Evolutionary conservation across 768 basidiomycete species (phyloP).

Genomic region (Leucosporidium yakuticum): DNA sequence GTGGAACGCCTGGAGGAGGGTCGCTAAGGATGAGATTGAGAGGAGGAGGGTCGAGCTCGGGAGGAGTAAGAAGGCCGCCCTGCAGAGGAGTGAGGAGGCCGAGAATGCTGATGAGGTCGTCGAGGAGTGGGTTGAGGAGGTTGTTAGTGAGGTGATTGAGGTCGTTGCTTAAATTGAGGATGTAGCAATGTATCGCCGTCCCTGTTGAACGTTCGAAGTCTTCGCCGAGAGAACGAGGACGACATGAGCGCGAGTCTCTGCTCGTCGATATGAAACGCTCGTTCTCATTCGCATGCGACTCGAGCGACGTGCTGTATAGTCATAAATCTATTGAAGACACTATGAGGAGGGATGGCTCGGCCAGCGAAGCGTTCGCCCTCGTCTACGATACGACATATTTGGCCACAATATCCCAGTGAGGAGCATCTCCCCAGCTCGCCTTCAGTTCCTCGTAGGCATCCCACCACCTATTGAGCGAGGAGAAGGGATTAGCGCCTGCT

Average conservation of each 20-base stretch:
- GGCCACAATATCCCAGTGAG: constrained; percentile 9
- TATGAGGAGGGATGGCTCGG: too few species aligned
- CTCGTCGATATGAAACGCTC: too few species aligned
- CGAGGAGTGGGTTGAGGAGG: constrained; percentile 57
- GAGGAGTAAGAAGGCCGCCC: constrained; percentile 9
- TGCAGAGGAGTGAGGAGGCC: constrained; percentile 58
- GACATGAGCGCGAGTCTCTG: too few species aligned
- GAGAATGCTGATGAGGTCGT: constrained; percentile 80
- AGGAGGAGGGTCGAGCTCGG: constrained; percentile 52
- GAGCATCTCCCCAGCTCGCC: constrained; percentile 14
- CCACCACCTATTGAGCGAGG: constrained; percentile 27
- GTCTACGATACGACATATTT: neutral
- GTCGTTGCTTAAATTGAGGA: constrained; percentile 22
- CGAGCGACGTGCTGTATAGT: too few species aligned
- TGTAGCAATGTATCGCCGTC: neutral
- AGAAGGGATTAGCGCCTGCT: neutral
- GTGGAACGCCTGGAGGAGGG: constrained; percentile 94
- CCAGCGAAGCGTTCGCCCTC: neutral
- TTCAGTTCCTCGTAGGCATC: constrained; percentile 22
- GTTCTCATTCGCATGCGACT: too few species aligned
- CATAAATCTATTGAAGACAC: too few species aligned
- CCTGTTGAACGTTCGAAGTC: neutral
- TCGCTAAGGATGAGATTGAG: constrained; percentile 61
- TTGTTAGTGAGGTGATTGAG: constrained; percentile 40
- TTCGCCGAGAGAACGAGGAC: neutral